phyloP scores from a whole-genome alignment of 2,329 filamentous ascomycete genomes.

The Fusarium falciforme region DNA sequence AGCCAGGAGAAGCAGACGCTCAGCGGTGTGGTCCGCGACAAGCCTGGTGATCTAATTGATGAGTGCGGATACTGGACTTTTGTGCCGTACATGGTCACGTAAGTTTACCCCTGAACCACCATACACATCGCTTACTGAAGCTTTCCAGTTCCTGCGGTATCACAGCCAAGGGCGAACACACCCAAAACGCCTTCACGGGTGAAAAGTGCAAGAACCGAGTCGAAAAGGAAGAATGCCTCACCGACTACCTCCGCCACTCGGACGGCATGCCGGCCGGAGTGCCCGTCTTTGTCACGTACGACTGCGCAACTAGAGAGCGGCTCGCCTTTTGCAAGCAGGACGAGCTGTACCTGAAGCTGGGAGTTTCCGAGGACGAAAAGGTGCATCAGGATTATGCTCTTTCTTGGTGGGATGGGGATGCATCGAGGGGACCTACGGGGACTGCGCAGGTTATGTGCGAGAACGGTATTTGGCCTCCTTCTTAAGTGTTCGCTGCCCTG shows the following conservation, averaged over 20 bases:
- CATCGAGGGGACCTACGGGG: background rate
- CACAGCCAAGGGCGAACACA: background rate
- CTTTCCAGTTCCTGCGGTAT: background rate
- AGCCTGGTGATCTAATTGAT: constrained; percentile 2
- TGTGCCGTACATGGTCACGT: constrained; percentile 9
- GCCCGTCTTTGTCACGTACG: constrained; percentile 1
- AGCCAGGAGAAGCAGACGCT: constrained; percentile 2
- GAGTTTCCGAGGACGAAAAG: background rate
- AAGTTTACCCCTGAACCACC: background rate
- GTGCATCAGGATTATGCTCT: constrained; percentile 1
- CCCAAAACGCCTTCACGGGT: constrained; percentile 1
- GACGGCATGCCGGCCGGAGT: background rate
- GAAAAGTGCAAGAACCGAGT: constrained; percentile 7
- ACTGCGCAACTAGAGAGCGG: background rate
- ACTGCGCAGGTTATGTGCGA: constrained; percentile 2
- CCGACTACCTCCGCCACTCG: background rate
- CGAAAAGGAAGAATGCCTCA: constrained; percentile 12
- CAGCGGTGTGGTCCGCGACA: background rate
- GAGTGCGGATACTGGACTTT: constrained; percentile 25
- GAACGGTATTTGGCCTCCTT: background rate
- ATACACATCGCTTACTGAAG: background rate
- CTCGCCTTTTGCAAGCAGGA: constrained; percentile 19
- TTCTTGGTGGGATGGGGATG: background rate
- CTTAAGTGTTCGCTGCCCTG: background rate
- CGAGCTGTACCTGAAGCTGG: constrained; percentile 8